Evolutionary conservation across 768 basidiomycete species (phyloP), one percentile per base, ranked within the genome.

Genomic region (Ramaria sp.): DNA sequence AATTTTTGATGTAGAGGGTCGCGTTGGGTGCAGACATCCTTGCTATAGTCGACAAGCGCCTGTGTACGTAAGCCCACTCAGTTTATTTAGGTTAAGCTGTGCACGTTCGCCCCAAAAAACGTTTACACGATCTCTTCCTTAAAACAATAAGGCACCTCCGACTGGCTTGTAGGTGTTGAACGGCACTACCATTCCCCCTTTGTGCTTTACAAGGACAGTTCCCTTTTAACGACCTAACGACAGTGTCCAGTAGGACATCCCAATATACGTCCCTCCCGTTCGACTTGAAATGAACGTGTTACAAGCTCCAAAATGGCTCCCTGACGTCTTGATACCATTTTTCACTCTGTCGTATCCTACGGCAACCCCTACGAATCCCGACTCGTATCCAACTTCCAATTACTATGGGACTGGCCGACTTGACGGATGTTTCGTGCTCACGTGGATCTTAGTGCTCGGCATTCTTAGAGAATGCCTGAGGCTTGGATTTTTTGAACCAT

Each of bases 1-100:
- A 81, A 66, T 94, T 93, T 66, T 91, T 89, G 71, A 97, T 72
- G 72, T 94, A 96, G 64, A 97, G 80, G 57, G 94, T 91, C 43
- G 82, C 78, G 67, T 87, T 91, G 20, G 94, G 94, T 67, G 75
- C 78, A 51, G 79, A 78, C 47, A 60, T 60, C 19, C 67, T 70
- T 68, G 67, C 70, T 70, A n/a, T n/a, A 67, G 59, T 61, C 33
- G 50, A 39, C 48, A 59, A 57, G 61, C 63, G 62, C 63, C 41
- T 65, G 37, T 3, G 20, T 52, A 52, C 51, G 51, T 52, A 52
- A 52, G 51, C 27, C 5, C 27, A 27, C 27, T 5, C 51, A 24
- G 24, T 41, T 53, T 24, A n/a, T 31, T 10, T 50, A 50, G 7
- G 15, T 42, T n/a, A n/a, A n/a, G n/a, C 47, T 12, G 13, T 13